A percentile compares a stretch with the other conserved stretches of the same genome.
These are phyloP conservation scores for Ilex paraguariensis DNA, from an alignment of 305 asterid genomes.

Conservation along the genomic window DNA sequence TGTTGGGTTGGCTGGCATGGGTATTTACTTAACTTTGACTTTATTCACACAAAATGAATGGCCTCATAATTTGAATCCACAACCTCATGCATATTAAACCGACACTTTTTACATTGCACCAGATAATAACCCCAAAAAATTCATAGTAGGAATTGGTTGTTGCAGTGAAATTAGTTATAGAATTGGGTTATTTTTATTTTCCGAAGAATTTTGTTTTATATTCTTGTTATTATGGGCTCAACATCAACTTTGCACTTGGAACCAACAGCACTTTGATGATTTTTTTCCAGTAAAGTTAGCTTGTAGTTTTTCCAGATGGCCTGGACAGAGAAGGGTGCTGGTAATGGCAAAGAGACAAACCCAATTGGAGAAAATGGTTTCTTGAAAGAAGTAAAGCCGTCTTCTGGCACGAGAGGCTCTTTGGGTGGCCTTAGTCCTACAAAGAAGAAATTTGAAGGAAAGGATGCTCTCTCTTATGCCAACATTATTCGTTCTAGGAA, in stretches of 20 bases:
- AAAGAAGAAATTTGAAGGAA: conserved; percentile 55
- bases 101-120: no score
- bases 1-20: no score
- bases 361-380: conserved; percentile 34
- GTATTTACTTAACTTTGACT: no score
- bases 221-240: not conserved
- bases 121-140: no score
- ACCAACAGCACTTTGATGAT: conserved; percentile 9
- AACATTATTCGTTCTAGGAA: conserved; percentile 89
- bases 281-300: conserved; percentile 28
- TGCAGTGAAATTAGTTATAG: no score
- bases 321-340: conserved; percentile 45
- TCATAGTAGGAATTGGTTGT: no score
- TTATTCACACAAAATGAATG: no score
- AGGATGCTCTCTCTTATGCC: conserved; percentile 80
- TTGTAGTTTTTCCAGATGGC: conserved; percentile 44
- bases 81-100: no score
- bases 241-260: conserved; percentile 9
- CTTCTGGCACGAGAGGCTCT: conserved; percentile 37
- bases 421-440: conserved; percentile 26
- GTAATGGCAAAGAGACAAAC: conserved; percentile 36
- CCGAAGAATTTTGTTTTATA: no score
- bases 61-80: no score
- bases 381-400: conserved; percentile 43
- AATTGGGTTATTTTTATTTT: no score